Base-by-base conservation (phyloP, 768 basidiomycete species). In the Phaeolepiota aurea region DNA sequence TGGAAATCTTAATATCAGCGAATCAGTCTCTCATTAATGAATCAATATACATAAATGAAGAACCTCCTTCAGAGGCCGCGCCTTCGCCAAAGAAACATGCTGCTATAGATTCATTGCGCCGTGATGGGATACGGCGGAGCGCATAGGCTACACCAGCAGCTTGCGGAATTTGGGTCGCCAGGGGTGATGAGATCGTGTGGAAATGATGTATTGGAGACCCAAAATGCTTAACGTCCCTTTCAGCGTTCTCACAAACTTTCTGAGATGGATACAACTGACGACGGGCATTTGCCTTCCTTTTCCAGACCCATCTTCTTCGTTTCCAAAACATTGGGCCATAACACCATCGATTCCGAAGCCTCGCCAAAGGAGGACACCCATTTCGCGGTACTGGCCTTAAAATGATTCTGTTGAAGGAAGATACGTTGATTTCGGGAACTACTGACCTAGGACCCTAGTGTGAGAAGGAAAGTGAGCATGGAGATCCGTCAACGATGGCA, bases 201-300 rank as follows among this genome's bases (percentile, higher is more conserved):
- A 93, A 94, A 57, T 94, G 92, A 44, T 85, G 76, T 43, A 77
- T 64, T 1, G 74, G 71, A 3, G 90, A 90, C 11, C 89, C 87
- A 58, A 91, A 90, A 54, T 97, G 92, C 76, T 90, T 20, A 16
- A 13, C 45, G 30, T 45, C 31, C n/a, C n/a, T n/a, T n/a, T n/a
- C n/a, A n/a, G n/a, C n/a, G n/a, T n/a, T n/a, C n/a, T n/a, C n/a
- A n/a, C n/a, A n/a, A n/a, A n/a, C n/a, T n/a, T n/a, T n/a, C n/a
- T n/a, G n/a, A n/a, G n/a, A n/a, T 10, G 14, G 14, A 30, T 36
- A 30, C 21, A 16, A 57, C 73, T 42, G 71, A 89, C 87, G 45
- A 93, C 87, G 10, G 91, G 91, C 91, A 96, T 94, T 55, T 93
- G 89, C 23, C 87, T 72, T 13, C 92, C 91, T 54, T 91, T 92